Conservation (phyloP, 1,284 basidiomycete genomes). For the Naganishia sp. region DNA sequence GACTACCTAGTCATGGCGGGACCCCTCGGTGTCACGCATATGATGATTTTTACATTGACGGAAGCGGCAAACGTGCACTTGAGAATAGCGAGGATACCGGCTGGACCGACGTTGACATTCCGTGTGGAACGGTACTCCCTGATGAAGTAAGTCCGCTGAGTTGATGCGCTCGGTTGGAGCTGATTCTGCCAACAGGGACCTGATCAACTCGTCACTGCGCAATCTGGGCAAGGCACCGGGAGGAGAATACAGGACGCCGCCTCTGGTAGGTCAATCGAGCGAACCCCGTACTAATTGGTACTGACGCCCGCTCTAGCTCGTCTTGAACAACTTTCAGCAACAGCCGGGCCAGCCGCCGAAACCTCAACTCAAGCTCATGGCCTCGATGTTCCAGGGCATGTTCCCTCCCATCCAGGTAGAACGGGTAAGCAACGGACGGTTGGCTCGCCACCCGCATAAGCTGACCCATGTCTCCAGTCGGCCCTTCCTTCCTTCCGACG, state of each 20-base stretch:
- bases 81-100: conserved; percentile 82
- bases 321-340: conserved; percentile 57
- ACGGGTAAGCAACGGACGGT: conserved; percentile 62
- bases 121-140: conserved; percentile 89
- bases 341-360: conserved; percentile 49
- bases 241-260: conserved; percentile 54
- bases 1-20: conserved; percentile 94
- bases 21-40: conserved; percentile 85
- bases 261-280: conserved; percentile 42
- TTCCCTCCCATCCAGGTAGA: conserved; percentile 59
- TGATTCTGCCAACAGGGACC: conserved; percentile 39
- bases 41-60: conserved; percentile 87
- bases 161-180: conserved; percentile 2
- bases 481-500: conserved; percentile 82
- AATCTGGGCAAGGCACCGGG: conserved; percentile 52
- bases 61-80: conserved; percentile 75
- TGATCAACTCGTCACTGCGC: conserved; percentile 48
- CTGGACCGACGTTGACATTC: conserved; percentile 93
- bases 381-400: conserved; percentile 59
- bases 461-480: conserved; percentile 64
- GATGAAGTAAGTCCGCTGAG: conserved; percentile 59
- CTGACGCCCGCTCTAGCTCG: conserved; percentile 47
- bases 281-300: neutral
- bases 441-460: conserved; percentile 37
- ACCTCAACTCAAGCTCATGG: conserved; percentile 57